Percentiles rank a stretch among this genome's conserved stretches.
Evolutionary conservation across 2,329 filamentous ascomycete species (phyloP).

Genomic region (Talaromyces rugulosus): DNA sequence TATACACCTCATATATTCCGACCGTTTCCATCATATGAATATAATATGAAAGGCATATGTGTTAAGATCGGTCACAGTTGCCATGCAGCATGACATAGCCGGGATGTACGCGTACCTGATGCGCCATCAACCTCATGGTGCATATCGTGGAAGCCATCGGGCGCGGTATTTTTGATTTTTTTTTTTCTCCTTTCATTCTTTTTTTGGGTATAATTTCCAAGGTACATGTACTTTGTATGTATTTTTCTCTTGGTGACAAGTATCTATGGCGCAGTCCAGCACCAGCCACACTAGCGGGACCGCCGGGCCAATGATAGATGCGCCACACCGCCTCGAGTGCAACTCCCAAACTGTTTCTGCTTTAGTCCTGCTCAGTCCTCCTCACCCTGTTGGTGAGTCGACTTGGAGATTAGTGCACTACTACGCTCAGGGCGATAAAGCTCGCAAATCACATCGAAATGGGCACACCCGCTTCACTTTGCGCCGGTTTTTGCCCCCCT

Average conservation of each 20-base stretch:
- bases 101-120: slow-evolving; percentile 13
- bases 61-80: neutral
- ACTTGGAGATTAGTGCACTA: neutral
- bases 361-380: neutral
- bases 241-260: neutral
- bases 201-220: neutral
- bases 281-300: neutral
- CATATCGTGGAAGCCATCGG: neutral
- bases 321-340: neutral
- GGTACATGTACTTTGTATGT: neutral
- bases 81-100: slow-evolving; percentile 5
- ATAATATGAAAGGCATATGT: neutral
- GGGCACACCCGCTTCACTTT: slow-evolving; percentile 5
- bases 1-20: neutral
- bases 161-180: neutral
- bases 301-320: neutral
- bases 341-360: no score
- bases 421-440: neutral
- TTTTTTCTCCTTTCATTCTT: neutral
- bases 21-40: neutral
- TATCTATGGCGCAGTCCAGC: neutral
- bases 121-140: neutral
- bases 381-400: no score
- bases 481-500: neutral
- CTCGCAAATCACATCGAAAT: neutral